phyloP scores from a whole-genome alignment of 495 filamentous ascomycete species.

The Clohesyomyces aquaticus region DNA sequence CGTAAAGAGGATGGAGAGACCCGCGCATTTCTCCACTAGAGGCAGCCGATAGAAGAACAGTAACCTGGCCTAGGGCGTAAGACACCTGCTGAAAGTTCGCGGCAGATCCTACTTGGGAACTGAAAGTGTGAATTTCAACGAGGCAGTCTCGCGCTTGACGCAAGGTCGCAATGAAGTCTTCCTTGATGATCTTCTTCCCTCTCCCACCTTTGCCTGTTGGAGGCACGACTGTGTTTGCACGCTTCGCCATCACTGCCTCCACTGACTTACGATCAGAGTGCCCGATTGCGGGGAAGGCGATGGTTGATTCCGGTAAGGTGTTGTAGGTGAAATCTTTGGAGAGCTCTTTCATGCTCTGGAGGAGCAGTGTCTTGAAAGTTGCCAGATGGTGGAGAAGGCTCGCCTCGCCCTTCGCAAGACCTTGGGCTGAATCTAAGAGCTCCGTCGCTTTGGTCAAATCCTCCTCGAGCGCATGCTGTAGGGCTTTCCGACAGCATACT shows the following conservation, averaged over 20 bases:
- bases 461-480: conserved; percentile 57
- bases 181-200: conserved; percentile 43
- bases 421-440: conserved; percentile 48
- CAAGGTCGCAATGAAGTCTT: conserved; percentile 62
- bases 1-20: conserved; percentile 59
- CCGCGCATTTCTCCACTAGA: conserved; percentile 50
- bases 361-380: conserved; percentile 54
- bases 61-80: conserved; percentile 61
- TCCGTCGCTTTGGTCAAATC: conserved; percentile 58
- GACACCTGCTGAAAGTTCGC: conserved; percentile 58
- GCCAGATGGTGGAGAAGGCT: conserved; percentile 22
- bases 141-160: conserved; percentile 64
- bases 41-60: conserved; percentile 68
- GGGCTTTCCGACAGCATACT: conserved; percentile 54
- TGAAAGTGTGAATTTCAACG: conserved; percentile 58
- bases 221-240: background rate
- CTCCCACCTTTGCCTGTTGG: conserved; percentile 21
- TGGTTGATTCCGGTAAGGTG: conserved; percentile 86
- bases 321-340: conserved; percentile 82
- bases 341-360: conserved; percentile 68
- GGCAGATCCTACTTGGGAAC: conserved; percentile 54
- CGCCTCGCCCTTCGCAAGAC: conserved; percentile 15
- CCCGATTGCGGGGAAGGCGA: conserved; percentile 73
- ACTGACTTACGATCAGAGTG: conserved; percentile 24
- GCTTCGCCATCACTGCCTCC: conserved; percentile 8